Percentiles rank a stretch among this genome's conserved stretches.
phyloP scores from a whole-genome alignment of 805 yeast genomes.

The Wickerhamomyces ciferrii region DNA sequence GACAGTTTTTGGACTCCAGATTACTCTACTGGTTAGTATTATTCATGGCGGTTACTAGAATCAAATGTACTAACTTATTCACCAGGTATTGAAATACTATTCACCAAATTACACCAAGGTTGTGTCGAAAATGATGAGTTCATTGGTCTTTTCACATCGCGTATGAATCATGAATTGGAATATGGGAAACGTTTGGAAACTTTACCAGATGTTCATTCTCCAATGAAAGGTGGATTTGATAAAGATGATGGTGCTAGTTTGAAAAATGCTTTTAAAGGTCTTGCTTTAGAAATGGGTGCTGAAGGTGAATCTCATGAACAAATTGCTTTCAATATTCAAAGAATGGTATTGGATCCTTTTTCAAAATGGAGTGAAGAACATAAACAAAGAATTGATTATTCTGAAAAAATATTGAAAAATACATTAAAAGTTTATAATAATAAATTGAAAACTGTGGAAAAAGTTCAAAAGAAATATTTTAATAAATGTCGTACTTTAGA shows the following conservation, averaged over 20 bases:
- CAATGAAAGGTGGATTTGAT: conserved; percentile 36
- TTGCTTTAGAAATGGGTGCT: conserved; percentile 44
- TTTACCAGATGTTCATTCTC: conserved; percentile 30
- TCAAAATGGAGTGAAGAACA: conserved; percentile 73
- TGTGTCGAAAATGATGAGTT: conserved; percentile 68
- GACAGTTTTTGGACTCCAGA: conserved; percentile 77
- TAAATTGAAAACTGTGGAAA: conserved; percentile 41
- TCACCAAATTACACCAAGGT: conserved; percentile 53
- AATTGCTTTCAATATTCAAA: conserved; percentile 56
- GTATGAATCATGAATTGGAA: conserved; percentile 67
- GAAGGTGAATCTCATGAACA: conserved; percentile 57
- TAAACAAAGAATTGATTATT: conserved; percentile 55
- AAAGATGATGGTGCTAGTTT: conserved; percentile 63
- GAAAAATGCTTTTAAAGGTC: conserved; percentile 55
- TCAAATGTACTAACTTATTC: not conserved
- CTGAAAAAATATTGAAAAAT: conserved; percentile 46
- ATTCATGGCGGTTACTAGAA: not conserved
- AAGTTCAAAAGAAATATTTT: conserved; percentile 62
- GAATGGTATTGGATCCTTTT: conserved; percentile 65
- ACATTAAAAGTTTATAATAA: conserved; percentile 49
- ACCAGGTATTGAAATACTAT: conserved; percentile 43
- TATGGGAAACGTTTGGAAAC: conserved; percentile 55
- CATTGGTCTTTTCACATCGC: conserved; percentile 53
- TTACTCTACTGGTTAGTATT: conserved; percentile 40
- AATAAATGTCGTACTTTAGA: conserved; percentile 73